Evolutionary conservation across 148 eudicot genomes (phyloP), one percentile per base, ranked within the genome.

Genomic region (Tetragonia tetragonoides): DNA sequence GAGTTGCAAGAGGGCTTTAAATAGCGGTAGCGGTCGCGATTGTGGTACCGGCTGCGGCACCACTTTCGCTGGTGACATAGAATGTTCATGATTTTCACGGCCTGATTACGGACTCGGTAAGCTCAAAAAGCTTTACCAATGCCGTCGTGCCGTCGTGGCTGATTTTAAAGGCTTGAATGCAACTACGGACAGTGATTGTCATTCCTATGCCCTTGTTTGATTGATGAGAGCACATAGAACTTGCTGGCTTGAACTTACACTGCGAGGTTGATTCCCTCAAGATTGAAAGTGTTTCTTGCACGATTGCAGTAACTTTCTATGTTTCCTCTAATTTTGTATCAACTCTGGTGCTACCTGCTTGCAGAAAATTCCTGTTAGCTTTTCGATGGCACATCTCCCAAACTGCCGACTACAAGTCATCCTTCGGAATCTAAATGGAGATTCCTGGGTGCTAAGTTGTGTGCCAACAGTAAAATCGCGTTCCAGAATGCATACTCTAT

Each of bases 361-460:
- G 79, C 90, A 93, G 99, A 92, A 88, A 84, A 72, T 92, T 66
- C 99, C 97, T 6, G 83, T 77, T 69, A 82, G 82, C 80, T 95
- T 95, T 84, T 89, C 96, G 8, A 84, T 46, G 79, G 82, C 73
- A 42, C 87, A 95, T 82, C 83, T 95, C 41, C 99, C 99, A 10
- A 81, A 74, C 49, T 79, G 85, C 87, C 85, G 82, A 82, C 86
- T 88, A 39, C 87, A 87, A 79, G 87, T 95, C 56, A 75, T 82
- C 78, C 94, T 95, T 47, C 86, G 82, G 64, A 95, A 95, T 83
- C 79, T 89, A 73, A 85, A 87, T 81, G 97, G 97, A 70, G 77
- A 90, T 42, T 73, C 82, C 80, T 95, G 99, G 99, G 73, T 85
- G 46, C 86, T 95, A 54, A 95, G 86, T 77, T 88, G 91, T 21